A percentile compares a stretch with the other conserved stretches of the same genome.
Evolutionary conservation across 1,284 basidiomycete genomes (phyloP).

Genomic region (Malassezia obtusa): DNA sequence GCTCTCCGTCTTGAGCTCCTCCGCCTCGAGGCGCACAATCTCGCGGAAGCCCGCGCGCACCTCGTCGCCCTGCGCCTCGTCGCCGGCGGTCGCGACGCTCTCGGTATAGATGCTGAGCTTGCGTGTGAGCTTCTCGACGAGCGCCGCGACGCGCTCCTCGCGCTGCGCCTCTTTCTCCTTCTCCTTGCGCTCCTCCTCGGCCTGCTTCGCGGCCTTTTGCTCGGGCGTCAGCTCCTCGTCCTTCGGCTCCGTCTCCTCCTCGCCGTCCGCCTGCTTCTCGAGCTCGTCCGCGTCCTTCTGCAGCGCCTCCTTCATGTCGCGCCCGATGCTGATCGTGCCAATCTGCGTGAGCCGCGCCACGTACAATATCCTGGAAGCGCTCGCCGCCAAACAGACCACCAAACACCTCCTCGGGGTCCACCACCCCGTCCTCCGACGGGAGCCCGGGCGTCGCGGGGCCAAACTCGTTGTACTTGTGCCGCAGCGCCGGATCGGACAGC

Average conservation of each 20-base stretch:
- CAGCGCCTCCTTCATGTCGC: slow-evolving; percentile 94
- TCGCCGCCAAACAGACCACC: slow-evolving; percentile 57
- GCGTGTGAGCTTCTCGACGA: slow-evolving; percentile 71
- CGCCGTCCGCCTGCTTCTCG: slow-evolving; percentile 27
- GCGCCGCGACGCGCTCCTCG: slow-evolving; percentile 67
- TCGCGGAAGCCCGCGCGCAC: slow-evolving; percentile 36
- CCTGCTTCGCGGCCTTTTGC: slow-evolving; percentile 68
- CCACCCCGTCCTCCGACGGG: slow-evolving; percentile 46
- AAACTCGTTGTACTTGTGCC: slow-evolving; percentile 61
- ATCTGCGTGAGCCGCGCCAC: slow-evolving; percentile 49
- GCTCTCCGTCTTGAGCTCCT: slow-evolving; percentile 62
- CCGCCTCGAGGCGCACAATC: slow-evolving; percentile 42
- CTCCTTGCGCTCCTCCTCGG: slow-evolving; percentile 56
- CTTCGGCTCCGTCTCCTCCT: slow-evolving; percentile 3
- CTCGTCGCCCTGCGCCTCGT: slow-evolving; percentile 58
- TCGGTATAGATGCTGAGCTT: slow-evolving; percentile 89
- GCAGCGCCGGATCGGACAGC: slow-evolving; percentile 70
- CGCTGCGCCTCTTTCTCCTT: slow-evolving; percentile 73
- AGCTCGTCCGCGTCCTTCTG: slow-evolving; percentile 73
- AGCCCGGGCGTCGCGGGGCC: slow-evolving; percentile 49
- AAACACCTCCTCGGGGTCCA: slow-evolving; percentile 80
- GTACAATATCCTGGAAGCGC: slow-evolving; percentile 61
- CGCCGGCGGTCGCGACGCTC: slow-evolving; percentile 62
- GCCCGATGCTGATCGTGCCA: slow-evolving; percentile 70
- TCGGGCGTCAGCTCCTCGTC: slow-evolving; percentile 60